phyloP scores from a whole-genome alignment of 2,329 filamentous ascomycete species.

The Ceratocystis alfenasii region DNA sequence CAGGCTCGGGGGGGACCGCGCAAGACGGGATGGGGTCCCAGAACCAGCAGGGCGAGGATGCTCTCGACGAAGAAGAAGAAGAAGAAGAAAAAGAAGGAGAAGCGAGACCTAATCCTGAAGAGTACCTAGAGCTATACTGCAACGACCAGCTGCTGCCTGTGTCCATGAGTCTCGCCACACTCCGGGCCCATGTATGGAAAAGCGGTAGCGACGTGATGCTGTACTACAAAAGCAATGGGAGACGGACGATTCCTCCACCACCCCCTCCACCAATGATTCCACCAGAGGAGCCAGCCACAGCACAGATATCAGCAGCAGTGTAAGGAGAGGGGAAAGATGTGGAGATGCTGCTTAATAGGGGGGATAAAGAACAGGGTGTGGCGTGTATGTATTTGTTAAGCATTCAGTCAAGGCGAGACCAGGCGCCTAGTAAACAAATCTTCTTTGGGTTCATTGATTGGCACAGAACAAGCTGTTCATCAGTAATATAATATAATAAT shows the following conservation, averaged over 20 bases:
- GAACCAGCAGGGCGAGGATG: neutral
- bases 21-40: neutral
- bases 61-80: neutral
- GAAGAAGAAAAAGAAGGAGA: constrained; percentile 46
- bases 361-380: neutral
- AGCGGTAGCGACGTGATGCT: constrained; percentile 85
- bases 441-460: neutral
- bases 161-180: constrained; percentile 85
- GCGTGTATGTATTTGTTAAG: neutral
- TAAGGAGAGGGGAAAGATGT: neutral
- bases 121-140: constrained; percentile 91
- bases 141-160: constrained; percentile 71
- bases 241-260: constrained; percentile 46
- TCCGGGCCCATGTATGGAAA: constrained; percentile 87
- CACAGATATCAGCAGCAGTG: constrained; percentile 13
- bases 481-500: neutral
- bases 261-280: constrained; percentile 25
- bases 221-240: constrained; percentile 85
- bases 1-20: neutral
- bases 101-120: constrained; percentile 58
- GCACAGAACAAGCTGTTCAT: neutral
- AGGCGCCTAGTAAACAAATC: neutral
- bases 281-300: constrained; percentile 11
- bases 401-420: constrained; percentile 2
- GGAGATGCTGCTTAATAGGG: neutral